A percentile compares a stretch with the other conserved stretches of the same genome.
Evolutionary conservation across 139 green algal species (phyloP).

Genomic region (Astrephomene gubernaculifera): DNA sequence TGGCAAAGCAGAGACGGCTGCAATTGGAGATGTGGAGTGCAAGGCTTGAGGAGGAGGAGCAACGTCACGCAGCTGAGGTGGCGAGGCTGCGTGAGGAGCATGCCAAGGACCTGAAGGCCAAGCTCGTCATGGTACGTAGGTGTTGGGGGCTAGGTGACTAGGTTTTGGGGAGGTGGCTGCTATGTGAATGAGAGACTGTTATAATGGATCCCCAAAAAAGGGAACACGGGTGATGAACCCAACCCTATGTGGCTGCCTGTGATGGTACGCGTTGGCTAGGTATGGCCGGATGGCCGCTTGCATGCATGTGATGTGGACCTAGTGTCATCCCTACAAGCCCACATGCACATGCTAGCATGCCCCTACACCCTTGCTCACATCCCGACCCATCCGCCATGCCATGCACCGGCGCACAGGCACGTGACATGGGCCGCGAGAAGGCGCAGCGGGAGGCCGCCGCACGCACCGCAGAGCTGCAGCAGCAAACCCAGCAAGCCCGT

Average conservation of each 20-base stretch:
- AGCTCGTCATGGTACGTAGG: not conserved
- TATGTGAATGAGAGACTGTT: not conserved
- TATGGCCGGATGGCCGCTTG: not conserved
- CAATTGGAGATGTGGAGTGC: too few species aligned
- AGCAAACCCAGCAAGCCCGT: not conserved
- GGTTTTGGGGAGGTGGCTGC: not conserved
- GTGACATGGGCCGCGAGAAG: not conserved
- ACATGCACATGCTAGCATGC: not conserved
- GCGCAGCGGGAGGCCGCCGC: not conserved
- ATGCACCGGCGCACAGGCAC: too few species aligned
- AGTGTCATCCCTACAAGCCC: not conserved
- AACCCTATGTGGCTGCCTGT: not conserved
- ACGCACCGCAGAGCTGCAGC: not conserved
- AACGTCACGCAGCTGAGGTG: too few species aligned
- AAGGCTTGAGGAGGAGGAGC: too few species aligned
- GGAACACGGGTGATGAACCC: too few species aligned
- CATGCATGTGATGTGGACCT: not conserved
- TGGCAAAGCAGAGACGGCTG: too few species aligned
- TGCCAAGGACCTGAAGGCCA: not conserved
- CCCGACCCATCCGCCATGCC: too few species aligned
- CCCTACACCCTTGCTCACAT: not conserved
- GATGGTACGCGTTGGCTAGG: too few species aligned
- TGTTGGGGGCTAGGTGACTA: not conserved
- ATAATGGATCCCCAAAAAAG: too few species aligned
- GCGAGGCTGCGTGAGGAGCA: not conserved